A percentile compares a stretch with the other conserved stretches of the same genome.
phyloP scores from a whole-genome alignment of 139 green algal species.

The Limnomonas spitsbergensis region DNA sequence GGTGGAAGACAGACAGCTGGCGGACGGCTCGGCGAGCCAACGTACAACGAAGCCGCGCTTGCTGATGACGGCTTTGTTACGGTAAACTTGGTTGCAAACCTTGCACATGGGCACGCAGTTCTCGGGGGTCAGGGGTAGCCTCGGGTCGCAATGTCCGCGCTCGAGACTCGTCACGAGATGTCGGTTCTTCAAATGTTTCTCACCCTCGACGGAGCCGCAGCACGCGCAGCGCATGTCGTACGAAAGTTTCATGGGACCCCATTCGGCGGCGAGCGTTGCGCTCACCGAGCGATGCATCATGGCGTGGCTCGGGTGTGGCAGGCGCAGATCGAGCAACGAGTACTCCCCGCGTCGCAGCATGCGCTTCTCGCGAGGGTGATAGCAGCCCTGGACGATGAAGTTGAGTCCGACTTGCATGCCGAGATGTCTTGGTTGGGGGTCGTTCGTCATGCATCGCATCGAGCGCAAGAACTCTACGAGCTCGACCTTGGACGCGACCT shows the following conservation, averaged over 20 bases:
- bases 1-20: too few species aligned
- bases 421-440: constrained; percentile 15
- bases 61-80: constrained; percentile 13
- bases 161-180: neutral
- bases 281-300: neutral
- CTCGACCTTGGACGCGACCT: constrained; percentile 7
- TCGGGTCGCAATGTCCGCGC: neutral
- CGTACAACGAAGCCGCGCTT: neutral
- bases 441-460: neutral
- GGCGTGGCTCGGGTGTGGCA: neutral
- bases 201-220: constrained; percentile 13
- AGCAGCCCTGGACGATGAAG: constrained; percentile 6
- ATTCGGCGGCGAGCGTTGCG: neutral
- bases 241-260: neutral
- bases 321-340: neutral
- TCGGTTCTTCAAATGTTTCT: constrained; percentile 2
- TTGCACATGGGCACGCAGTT: constrained; percentile 24
- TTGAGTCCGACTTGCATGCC: constrained; percentile 2
- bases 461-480: constrained; percentile 5
- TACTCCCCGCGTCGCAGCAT: constrained; percentile 7
- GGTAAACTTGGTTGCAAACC: constrained; percentile 19
- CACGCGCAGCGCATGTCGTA: neutral
- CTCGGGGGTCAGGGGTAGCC: neutral
- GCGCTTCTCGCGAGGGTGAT: neutral
- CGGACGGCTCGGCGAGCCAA: neutral